Percentiles rank a stretch among this genome's conserved stretches.
Evolutionary conservation across 83 land plant species (phyloP).

Genomic region (Picea mariana): DNA sequence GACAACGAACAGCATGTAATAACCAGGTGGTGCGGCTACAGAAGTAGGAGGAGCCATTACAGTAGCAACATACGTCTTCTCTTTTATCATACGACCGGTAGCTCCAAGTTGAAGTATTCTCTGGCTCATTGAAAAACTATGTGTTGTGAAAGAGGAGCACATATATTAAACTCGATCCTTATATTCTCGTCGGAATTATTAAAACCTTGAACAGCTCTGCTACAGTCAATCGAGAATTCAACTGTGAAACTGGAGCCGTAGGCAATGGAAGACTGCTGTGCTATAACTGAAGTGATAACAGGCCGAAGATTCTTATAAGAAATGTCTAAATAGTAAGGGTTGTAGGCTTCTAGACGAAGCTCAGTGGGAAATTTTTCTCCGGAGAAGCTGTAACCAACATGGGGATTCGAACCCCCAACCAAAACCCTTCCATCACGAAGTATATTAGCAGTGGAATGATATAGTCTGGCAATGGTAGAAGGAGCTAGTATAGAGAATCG

Average conservation of each 20-base stretch:
- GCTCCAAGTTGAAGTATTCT: constrained; percentile 35
- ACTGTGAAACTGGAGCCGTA: background rate
- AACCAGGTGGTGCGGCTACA: constrained; percentile 3
- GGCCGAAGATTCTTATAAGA: background rate
- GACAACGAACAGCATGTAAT: constrained; percentile 43
- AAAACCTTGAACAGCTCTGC: too few species aligned
- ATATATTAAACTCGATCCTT: too few species aligned
- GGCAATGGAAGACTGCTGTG: background rate
- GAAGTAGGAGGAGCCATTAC: constrained; percentile 38
- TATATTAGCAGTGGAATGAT: too few species aligned
- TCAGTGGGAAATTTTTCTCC: too few species aligned
- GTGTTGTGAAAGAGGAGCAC: constrained; percentile 53
- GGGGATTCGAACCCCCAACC: too few species aligned
- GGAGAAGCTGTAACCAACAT: background rate
- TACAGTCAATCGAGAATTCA: background rate
- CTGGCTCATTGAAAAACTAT: constrained; percentile 53
- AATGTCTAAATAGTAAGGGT: too few species aligned
- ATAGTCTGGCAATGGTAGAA: too few species aligned
- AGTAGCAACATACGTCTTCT: background rate
- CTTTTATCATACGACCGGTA: background rate
- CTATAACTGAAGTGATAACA: background rate
- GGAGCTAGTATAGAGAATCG: too few species aligned
- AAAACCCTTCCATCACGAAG: too few species aligned
- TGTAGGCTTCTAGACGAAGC: background rate
- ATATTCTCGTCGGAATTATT: too few species aligned